Evolutionary conservation across 495 filamentous ascomycete genomes (phyloP).

Genomic region (Penicillium pancosmium): DNA sequence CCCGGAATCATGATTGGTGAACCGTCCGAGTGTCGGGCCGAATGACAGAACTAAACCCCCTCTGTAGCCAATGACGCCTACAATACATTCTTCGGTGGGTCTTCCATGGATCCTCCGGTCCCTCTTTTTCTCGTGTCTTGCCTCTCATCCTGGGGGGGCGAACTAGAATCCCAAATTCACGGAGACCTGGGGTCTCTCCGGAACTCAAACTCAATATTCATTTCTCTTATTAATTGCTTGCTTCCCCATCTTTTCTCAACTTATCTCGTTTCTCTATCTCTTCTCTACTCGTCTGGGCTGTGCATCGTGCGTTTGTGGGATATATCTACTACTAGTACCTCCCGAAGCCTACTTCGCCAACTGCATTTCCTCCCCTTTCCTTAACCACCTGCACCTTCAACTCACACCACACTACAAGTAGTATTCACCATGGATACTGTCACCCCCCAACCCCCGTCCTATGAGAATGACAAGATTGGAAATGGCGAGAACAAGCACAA

Average conservation of each 20-base stretch:
- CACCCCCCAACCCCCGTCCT: conserved; percentile 21
- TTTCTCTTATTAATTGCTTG: conserved; percentile 1
- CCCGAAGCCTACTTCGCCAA: neutral
- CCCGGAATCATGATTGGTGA: conserved; percentile 12
- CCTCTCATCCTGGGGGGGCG: neutral
- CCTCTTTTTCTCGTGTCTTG: neutral
- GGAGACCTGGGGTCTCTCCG: conserved; percentile 5
- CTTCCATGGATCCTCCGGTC: conserved; percentile 17
- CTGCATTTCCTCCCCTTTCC: neutral
- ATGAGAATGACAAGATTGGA: conserved; percentile 27
- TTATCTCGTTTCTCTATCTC: neutral
- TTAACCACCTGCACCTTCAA: neutral
- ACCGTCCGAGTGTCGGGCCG: conserved; percentile 21
- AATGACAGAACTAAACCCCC: neutral
- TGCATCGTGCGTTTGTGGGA: neutral
- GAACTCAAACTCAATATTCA: neutral
- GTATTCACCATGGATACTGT: conserved; percentile 26
- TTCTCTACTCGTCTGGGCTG: neutral
- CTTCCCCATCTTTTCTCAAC: neutral
- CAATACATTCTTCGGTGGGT: conserved; percentile 19
- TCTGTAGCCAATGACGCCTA: conserved; percentile 3
- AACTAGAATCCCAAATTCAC: neutral
- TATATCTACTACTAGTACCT: neutral
- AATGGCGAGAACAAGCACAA: conserved; percentile 20
- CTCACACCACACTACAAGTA: neutral